Evolutionary conservation across 2,329 filamentous ascomycete species (phyloP), one percentile per base, ranked within the genome.

Genomic region (Pseudogymnoascus sp.): DNA sequence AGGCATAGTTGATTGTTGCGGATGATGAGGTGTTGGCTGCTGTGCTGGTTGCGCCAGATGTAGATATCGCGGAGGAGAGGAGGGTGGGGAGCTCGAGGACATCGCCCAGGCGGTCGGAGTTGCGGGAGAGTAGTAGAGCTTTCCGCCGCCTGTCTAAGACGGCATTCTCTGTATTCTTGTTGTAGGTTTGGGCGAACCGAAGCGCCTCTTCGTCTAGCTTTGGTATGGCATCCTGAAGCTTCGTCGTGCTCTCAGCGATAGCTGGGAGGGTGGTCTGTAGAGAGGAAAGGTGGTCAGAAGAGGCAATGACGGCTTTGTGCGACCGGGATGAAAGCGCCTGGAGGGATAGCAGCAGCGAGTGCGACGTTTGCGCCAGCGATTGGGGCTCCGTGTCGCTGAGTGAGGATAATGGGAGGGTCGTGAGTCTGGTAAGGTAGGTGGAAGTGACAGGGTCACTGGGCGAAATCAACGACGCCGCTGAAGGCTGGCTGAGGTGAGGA

Each of bases 291-390:
- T 89, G 87, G 67, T 86, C 83, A 21, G 90, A 87, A 3, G 93
- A 94, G 60, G 87, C 81, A 68, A 97, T 92, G 66, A 97, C 87
- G 15, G 87, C 82, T 71, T 88, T 90, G 74, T 97, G 88, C 0
- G 92, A 96, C 67, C 90, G 89, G 69, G 96, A 96, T 6, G 92
- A 93, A 59, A 97, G 84, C 0, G 86, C 84, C 73, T 99, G 94
- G 1, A 97, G 82, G 0, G 91, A 90, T 40, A 96, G 84, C 12
- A 93, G 82, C 40, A 89, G 83, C 0, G 90, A 89, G 65, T 97
- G 91, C 3, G 89, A 87, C 61, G 86, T 82, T 69, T 97, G 90
- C 0, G 88, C 79, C n/a, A 97, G 83, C 0, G 85, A 86, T 64
- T 91, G 86, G 0, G 88, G 87, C 74, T 99, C 94, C 5, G 83